Percentiles rank a stretch among this genome's conserved stretches.
These are phyloP conservation scores for Umbelopsis isabellina DNA, from an alignment of 192 early-diverging fungal genomes.

Conservation along the genomic window DNA sequence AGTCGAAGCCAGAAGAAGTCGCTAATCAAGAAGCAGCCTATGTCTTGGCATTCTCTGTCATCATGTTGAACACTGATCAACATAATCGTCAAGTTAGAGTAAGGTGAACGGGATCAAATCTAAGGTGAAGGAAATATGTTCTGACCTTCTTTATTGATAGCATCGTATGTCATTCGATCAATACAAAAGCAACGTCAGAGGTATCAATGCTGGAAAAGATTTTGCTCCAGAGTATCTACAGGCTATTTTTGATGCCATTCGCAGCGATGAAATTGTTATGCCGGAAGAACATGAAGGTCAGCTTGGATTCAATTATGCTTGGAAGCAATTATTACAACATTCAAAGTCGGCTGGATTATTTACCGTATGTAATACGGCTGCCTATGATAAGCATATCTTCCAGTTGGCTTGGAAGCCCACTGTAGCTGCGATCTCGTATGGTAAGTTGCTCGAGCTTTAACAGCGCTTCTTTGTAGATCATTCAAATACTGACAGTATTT, in stretches of 20 bases:
- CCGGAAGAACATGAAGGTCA: slow-evolving; percentile 97
- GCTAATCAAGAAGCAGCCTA: slow-evolving; percentile 82
- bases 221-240: slow-evolving; percentile 82
- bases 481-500: slow-evolving; percentile 1
- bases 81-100: slow-evolving; percentile 90
- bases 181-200: slow-evolving; percentile 86
- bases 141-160: slow-evolving; percentile 32
- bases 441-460: slow-evolving; percentile 43
- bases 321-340: slow-evolving; percentile 77
- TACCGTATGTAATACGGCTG: slow-evolving; percentile 56
- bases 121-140: slow-evolving; percentile 4
- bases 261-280: slow-evolving; percentile 90
- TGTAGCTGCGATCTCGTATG: slow-evolving; percentile 80
- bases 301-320: slow-evolving; percentile 92
- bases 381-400: slow-evolving; percentile 85
- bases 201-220: slow-evolving; percentile 85
- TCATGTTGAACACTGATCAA: slow-evolving; percentile 99
- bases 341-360: slow-evolving; percentile 55
- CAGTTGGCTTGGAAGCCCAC: slow-evolving; percentile 72
- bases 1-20: slow-evolving; percentile 64
- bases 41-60: slow-evolving; percentile 89
- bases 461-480: slow-evolving; percentile 21
- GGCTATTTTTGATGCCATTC: slow-evolving; percentile 88
- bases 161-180: slow-evolving; percentile 88
- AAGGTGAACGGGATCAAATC: slow-evolving; percentile 16